Base-by-base conservation (phyloP, 2,329 filamentous ascomycete species). In the Ceratocystis colombiana region DNA sequence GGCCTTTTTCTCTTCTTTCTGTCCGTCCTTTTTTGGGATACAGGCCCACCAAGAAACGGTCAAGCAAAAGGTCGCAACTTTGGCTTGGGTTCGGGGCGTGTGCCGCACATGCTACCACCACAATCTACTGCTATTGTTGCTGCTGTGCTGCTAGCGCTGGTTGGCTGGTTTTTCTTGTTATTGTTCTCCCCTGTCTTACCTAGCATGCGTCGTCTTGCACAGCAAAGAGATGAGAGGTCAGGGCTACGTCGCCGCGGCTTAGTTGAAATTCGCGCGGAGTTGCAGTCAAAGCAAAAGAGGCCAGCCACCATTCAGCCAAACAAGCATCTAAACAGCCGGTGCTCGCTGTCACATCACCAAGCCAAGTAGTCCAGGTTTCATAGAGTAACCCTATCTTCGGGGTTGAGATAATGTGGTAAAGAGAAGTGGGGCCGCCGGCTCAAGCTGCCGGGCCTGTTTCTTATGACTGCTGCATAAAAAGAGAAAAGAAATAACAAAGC, bases 211-310 rank as follows among this genome's bases (percentile, higher is more conserved):
- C 12, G 10, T 25, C 53, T 50, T 10, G 8, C 22, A 57, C 50
- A 57, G 5, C 5, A 28, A 7, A 20, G 25, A n/a, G 22, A 20
- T 3, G 5, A 57, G 10, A 30, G 25, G 17, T 8, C 50, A 25
- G 3, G 37, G 5, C 53, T 7, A 30, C 22, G 48, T 50, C 22
- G 30, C 22, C 15, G 30, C 53, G 53, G 53, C 28, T 28, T 17
- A 57, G 53, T 57, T 28, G 22, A 1, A 30, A 57, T 57, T 57
- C 53, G 17, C 12, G 53, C 53, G 53, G 22, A 57, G 12, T 2
- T 30, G 53, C 22, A 25, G 50, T 55, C 50, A 55, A 55, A 55
- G 50, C 50, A 57, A 57, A 25, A 50, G 48, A 50, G n/a, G 22
- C 50, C 50, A 20, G 53, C 22, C 28, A 17, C 30, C 22, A 33